These are phyloP conservation scores for Chloranthus sessilifolius DNA, from an alignment of 164 flowering plant genomes.

Conservation along the genomic window DNA sequence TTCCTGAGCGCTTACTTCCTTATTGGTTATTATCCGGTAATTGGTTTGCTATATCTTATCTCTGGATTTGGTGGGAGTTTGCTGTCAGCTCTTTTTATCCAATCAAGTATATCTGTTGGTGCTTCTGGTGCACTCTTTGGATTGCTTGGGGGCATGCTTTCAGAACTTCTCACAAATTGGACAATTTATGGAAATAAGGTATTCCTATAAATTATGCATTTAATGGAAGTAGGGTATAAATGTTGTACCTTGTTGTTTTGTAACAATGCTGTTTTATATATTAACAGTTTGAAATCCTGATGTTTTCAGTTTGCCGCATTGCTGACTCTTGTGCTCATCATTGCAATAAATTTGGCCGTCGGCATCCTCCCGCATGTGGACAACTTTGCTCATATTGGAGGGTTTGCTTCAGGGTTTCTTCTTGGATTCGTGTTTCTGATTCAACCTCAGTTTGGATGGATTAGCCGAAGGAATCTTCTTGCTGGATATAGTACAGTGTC, in stretches of 20 bases:
- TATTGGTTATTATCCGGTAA: constrained; percentile 35
- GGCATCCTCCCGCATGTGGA: constrained; percentile 92
- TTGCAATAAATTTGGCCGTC: constrained; percentile 67
- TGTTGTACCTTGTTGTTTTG: too few relatives aligned
- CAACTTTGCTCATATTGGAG: constrained; percentile 97
- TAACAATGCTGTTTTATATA: too few relatives aligned
- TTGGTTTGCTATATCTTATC: constrained; percentile 61
- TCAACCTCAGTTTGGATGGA: constrained; percentile 92
- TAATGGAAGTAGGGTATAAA: constrained; percentile 26
- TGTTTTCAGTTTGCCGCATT: constrained; percentile 59
- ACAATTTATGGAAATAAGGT: constrained; percentile 90
- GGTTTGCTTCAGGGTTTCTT: constrained; percentile 80
- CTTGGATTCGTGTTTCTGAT: constrained; percentile 90
- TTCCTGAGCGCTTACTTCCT: neutral
- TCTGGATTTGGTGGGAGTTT: constrained; percentile 87
- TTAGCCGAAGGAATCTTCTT: constrained; percentile 47
- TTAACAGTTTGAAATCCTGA: too few relatives aligned
- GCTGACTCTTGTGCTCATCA: constrained; percentile 59
- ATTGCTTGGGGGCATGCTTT: constrained; percentile 80
- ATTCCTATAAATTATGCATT: constrained; percentile 2
- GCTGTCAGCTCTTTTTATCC: constrained; percentile 68
- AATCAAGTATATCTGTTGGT: constrained; percentile 74
- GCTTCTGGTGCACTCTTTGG: constrained; percentile 98
- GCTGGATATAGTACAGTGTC: constrained; percentile 24
- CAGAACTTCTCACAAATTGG: constrained; percentile 90